Percentiles rank a stretch among this genome's conserved stretches.
phyloP scores from a whole-genome alignment of 352 stramenopile genomes.

The Elongisporangium undulatum region DNA sequence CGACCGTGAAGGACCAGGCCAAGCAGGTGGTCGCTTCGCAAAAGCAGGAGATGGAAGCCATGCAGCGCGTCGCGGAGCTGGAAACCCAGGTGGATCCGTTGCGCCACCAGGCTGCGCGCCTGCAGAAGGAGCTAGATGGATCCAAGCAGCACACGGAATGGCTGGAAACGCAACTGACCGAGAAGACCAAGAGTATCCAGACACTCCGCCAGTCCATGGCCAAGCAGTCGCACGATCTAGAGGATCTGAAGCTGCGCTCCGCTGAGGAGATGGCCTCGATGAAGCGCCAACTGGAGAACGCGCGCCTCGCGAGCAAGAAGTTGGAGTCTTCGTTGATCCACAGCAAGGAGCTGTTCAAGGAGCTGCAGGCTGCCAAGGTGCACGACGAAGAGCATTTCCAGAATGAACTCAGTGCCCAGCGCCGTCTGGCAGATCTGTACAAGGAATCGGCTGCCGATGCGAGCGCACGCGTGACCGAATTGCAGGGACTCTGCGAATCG shows the following conservation, averaged over 20 bases:
- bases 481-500: slow-evolving; percentile 52
- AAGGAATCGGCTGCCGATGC: slow-evolving; percentile 59
- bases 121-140: slow-evolving; percentile 49
- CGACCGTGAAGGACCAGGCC: slow-evolving; percentile 51
- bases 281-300: slow-evolving; percentile 54
- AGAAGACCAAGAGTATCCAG: slow-evolving; percentile 64
- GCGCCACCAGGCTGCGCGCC: slow-evolving; percentile 32
- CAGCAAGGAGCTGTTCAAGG: slow-evolving; percentile 65
- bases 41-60: slow-evolving; percentile 56
- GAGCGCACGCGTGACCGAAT: slow-evolving; percentile 40
- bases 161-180: slow-evolving; percentile 55
- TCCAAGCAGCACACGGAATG: slow-evolving; percentile 59
- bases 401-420: slow-evolving; percentile 63
- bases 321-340: slow-evolving; percentile 57
- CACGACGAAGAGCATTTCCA: slow-evolving; percentile 61
- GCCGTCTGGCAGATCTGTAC: slow-evolving; percentile 67
- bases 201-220: slow-evolving; percentile 50
- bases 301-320: slow-evolving; percentile 57
- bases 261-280: slow-evolving; percentile 43
- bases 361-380: slow-evolving; percentile 51
- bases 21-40: slow-evolving; percentile 48
- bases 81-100: slow-evolving; percentile 60
- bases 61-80: slow-evolving; percentile 49
- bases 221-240: slow-evolving; percentile 47
- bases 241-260: slow-evolving; percentile 47